Base-by-base conservation (phyloP, 768 basidiomycete species). In the Sporobolomyces roseus region DNA sequence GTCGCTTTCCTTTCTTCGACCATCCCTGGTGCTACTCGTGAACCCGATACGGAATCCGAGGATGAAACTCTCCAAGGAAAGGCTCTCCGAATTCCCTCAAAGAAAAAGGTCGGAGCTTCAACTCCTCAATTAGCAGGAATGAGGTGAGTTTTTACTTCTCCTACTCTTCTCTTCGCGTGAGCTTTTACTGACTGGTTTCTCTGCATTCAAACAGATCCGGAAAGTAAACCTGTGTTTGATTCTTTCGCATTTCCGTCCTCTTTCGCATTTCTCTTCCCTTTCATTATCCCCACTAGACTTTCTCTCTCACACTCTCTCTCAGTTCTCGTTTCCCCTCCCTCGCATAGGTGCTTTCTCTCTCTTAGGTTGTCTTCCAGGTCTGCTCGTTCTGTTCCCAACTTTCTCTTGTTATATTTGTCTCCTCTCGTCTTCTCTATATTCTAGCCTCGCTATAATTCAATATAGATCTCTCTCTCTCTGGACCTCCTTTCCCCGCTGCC, bases 31-130 rank as follows among this genome's bases (percentile, higher is more conserved):
- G 65, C 72, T 4, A 35, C 36, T 2, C 66, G 72, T 13, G 72
- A 73, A 46, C 68, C 72, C 13, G 72, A 73, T 30, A 73, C 72
- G 17, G 72, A 73, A 32, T 60, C 56, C 21, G 68, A 70, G 53
- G 68, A 58, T 48, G 43, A 56, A 48, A 51, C 36, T 5, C 64
- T 59, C 48, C 50, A 52, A 50, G 49, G 35, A 7, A 61, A 67
- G 54, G 61, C 61, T 46, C 54, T 67, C 25, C 66, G 66, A 13
- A 61, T 49, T 38, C 43, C 66, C 2, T 62, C 45, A 8, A 67
- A 67, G 54, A 67, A 67, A 53, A 64, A 64, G 55, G 33, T 21
- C 2, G 12, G 25, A 14, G 8, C 30, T 7, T 35, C 43, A 19
- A 60, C 58, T 46, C 43, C 45, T 33, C 43, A 46, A 25, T 45